phyloP scores from a whole-genome alignment of 495 filamentous ascomycete genomes.

The Aspergillus sclerotiicarbonarius region DNA sequence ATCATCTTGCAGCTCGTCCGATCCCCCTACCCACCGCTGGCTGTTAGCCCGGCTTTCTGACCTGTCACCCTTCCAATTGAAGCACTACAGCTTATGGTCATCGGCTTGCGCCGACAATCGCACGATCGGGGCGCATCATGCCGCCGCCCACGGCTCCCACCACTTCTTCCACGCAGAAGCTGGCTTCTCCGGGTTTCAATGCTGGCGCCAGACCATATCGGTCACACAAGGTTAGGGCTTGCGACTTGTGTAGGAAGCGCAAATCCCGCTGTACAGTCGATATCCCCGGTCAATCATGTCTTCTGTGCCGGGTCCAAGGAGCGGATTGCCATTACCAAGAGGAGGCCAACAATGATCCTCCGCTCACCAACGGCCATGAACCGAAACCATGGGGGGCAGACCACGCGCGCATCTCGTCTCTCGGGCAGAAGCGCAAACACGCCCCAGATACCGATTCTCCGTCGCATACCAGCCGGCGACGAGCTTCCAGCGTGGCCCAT shows the following conservation, averaged over 20 bases:
- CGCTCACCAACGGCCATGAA: conserved; percentile 27
- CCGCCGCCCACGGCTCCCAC: conserved; percentile 33
- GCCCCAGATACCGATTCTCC: conserved; percentile 27
- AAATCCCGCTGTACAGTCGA: conserved; percentile 53
- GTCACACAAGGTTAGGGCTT: conserved; percentile 52
- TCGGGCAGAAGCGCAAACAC: conserved; percentile 43
- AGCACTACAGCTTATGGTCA: conserved; percentile 5
- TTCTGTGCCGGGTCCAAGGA: conserved; percentile 50
- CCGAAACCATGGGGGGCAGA: conserved; percentile 30
- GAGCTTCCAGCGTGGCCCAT: conserved; percentile 26
- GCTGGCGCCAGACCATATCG: conserved; percentile 48
- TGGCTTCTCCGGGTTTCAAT: conserved; percentile 43
- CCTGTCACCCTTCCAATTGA: conserved; percentile 7
- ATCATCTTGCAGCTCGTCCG: background rate
- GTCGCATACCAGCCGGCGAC: conserved; percentile 15
- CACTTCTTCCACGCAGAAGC: conserved; percentile 36
- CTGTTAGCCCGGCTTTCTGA: conserved; percentile 1
- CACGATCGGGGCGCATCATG: conserved; percentile 33
- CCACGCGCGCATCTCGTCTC: conserved; percentile 17
- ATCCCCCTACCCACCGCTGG: background rate
- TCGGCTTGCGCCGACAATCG: conserved; percentile 1
- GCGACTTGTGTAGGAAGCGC: conserved; percentile 51
- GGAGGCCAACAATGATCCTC: conserved; percentile 28
- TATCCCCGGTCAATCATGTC: conserved; percentile 46
- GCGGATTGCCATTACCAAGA: conserved; percentile 51